Base-by-base conservation (phyloP, 2,329 filamentous ascomycete species). In the Talaromyces sp. region DNA sequence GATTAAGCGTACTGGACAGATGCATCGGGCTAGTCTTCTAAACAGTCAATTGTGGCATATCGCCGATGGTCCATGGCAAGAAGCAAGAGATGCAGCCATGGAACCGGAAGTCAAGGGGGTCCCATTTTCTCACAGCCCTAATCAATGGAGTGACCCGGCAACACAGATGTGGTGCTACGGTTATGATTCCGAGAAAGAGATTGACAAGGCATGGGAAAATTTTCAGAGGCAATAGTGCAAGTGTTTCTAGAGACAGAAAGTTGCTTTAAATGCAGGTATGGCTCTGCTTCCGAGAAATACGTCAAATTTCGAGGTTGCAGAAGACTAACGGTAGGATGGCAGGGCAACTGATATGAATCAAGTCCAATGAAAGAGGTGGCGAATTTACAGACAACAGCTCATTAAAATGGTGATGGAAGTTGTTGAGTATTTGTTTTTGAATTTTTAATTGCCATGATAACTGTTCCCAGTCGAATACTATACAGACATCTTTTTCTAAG, bases 1-100 rank as follows among this genome's bases (percentile, higher is more conserved):
- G 7, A 73, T 71, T 53, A 58, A 69, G 27, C 69, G 77, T 0
- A 69, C 71, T 1, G 68, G 72, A 4, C 69, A 71, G 63, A 80
- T 78, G 77, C 79, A 79, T 65, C 73, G 76, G 62, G 80, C 74
- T 11, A 80, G 76, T 65, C 70, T 74, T n/a, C 70, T 81, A 7
- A 83, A 84, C 62, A 77, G 76, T 1, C 71, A 75, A 27, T 64
- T 83, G 2, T 82, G 79, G 79, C 80, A 82, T 66, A 77, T 81
- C 51, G 60, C 71, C 0, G 78, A 81, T 62, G 79, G 79, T 0
- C 73, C 75, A 0, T 63, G 72, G 49, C 79, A 81, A 66, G 55
- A 69, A 61, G 78, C 78, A 0, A 67, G 79, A 28, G 79, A 81
- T 63, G 70, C 61, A 8, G 77, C 73, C 0, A 80, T 80, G 76